phyloP scores from a whole-genome alignment of 2,329 filamentous ascomycete genomes.

The Apiospora sp. region DNA sequence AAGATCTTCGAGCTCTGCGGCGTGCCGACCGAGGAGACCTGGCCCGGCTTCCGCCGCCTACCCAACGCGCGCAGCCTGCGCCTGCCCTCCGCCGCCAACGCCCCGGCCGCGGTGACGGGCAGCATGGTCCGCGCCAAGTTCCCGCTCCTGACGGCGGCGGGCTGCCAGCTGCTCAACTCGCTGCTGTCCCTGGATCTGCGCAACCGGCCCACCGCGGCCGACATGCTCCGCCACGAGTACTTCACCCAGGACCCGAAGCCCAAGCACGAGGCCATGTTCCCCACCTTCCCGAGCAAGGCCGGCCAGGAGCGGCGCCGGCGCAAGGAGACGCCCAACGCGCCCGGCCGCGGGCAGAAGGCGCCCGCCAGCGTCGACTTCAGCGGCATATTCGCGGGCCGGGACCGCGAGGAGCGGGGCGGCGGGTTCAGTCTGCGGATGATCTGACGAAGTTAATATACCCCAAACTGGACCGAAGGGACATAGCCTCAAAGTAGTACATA shows the following conservation, averaged over 20 bases:
- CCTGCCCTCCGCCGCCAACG: conserved; percentile 57
- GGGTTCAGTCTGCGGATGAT: conserved; percentile 73
- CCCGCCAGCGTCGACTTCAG: conserved; percentile 70
- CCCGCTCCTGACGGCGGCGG: conserved; percentile 80
- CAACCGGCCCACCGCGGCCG: conserved; percentile 71
- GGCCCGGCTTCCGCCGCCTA: conserved; percentile 86
- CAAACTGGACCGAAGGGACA: background rate
- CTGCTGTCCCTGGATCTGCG: conserved; percentile 80
- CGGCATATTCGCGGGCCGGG: conserved; percentile 73
- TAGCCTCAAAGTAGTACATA: conserved; percentile 5
- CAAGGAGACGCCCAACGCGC: conserved; percentile 82
- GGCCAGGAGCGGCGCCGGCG: conserved; percentile 83
- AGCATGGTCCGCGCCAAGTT: conserved; percentile 76
- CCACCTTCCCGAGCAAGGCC: conserved; percentile 95
- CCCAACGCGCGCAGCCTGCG: conserved; percentile 86
- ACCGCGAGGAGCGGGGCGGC: conserved; percentile 70
- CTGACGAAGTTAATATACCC: conserved; percentile 33
- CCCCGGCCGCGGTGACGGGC: conserved; percentile 46
- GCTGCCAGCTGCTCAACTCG: conserved; percentile 71
- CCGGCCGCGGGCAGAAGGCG: conserved; percentile 75
- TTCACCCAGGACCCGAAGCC: conserved; percentile 90
- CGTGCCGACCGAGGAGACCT: conserved; percentile 80
- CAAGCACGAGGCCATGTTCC: conserved; percentile 92
- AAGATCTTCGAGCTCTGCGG: conserved; percentile 92
- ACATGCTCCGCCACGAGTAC: conserved; percentile 82